Evolutionary conservation across 2,329 filamentous ascomycete species (phyloP), one percentile per base, ranked within the genome.

Genomic region (Hymenoscyphus repandus): DNA sequence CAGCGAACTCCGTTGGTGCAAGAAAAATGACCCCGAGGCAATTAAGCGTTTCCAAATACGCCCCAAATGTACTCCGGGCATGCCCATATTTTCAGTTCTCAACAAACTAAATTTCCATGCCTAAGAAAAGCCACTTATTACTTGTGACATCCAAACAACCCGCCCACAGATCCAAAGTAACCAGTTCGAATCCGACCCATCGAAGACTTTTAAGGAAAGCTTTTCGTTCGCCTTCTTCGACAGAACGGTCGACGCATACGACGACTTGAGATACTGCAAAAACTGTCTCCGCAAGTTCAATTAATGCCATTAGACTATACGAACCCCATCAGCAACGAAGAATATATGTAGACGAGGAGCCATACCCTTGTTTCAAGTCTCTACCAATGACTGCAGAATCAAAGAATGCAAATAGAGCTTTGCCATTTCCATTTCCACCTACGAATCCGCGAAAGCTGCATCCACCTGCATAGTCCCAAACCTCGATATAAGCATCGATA

Each of bases 111-210:
- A 92, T 74, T 68, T 96, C 90, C 83, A 95, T 93, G 56, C 84
- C 83, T 76, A 96, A 82, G 67, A 95, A 90, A 52, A 96, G 69
- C 91, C 91, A 96, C 63, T 77, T 77, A 47, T 83, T 73, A 71
- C 90, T 95, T 45, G 86, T 82, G 47, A 85, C 77, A 56, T 87
- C 80, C 49, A 78, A 67, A 36, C 76, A 74, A 41, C 75, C 72
- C 13, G 80, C 78, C 85, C 90, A 96, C 60, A 82, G 79, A 60
- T 90, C 85, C 39, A 96, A 76, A 20, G 88, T 92, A 45, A 82
- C 83, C 59, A 92, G 78, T 65, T 88, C 87, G 66, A 96, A 96
- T 49, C 91, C 91, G 58, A 95, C 91, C 91, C 91, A 96, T 67
- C 90, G 88, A 46, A 96, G 79, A 63, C 90, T 91, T 68, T 86